These are phyloP conservation scores for Neurospora pannonica DNA, from an alignment of 495 filamentous ascomycete genomes.

Conservation along the genomic window DNA sequence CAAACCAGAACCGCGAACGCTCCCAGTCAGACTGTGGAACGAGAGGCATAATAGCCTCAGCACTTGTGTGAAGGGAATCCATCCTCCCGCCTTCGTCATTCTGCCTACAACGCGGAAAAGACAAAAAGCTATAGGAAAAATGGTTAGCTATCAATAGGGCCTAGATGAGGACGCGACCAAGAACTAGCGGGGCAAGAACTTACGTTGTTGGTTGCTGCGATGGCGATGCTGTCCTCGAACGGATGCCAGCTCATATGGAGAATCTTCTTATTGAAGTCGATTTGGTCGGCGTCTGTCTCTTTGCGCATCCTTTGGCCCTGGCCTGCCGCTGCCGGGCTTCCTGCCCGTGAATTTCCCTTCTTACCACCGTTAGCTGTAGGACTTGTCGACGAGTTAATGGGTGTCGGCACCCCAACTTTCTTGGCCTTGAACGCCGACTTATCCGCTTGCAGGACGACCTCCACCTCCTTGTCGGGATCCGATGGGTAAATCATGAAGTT, in stretches of 20 bases:
- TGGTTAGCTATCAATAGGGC: conserved; percentile 11
- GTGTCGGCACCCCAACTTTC: conserved; percentile 96
- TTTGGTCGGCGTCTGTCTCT: conserved; percentile 98
- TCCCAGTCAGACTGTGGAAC: not conserved
- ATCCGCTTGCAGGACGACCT: conserved; percentile 94
- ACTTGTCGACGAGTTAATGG: conserved; percentile 74
- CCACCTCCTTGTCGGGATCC: conserved; percentile 88
- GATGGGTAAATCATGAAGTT: conserved; percentile 99
- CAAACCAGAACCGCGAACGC: not conserved
- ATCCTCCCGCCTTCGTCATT: not conserved
- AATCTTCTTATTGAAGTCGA: conserved; percentile 99
- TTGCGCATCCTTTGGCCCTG: conserved; percentile 94
- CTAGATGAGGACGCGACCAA: not conserved
- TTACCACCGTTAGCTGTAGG: conserved; percentile 68
- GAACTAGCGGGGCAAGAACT: conserved; percentile 28
- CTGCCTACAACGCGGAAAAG: conserved; percentile 80
- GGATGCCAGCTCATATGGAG: conserved; percentile 99
- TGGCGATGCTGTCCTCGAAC: conserved; percentile 98
- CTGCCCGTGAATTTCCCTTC: conserved; percentile 73
- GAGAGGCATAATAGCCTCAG: not conserved
- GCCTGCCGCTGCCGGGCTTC: conserved; percentile 74
- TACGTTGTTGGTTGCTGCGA: conserved; percentile 98
- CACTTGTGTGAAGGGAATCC: not conserved
- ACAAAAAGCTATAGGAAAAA: conserved; percentile 68
- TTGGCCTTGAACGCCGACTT: conserved; percentile 99